These are phyloP conservation scores for Ulvella scutata DNA, from an alignment of 139 green algal genomes.

Conservation along the genomic window DNA sequence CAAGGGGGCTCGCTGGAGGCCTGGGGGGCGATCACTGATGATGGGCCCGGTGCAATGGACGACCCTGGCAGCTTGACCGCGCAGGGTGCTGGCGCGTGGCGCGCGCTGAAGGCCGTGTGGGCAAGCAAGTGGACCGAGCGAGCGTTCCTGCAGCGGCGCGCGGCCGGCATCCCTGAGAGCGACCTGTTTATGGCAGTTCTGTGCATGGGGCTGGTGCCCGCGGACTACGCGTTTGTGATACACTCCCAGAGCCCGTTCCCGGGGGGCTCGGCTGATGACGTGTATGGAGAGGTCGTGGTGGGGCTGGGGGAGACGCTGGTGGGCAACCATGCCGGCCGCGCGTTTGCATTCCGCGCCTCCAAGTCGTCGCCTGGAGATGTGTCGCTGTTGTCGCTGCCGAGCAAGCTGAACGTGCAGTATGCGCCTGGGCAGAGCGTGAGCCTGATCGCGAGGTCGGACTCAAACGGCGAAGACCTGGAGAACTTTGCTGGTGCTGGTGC, in stretches of 20 bases:
- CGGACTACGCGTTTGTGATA: slow-evolving; percentile 82
- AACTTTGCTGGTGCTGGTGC: slow-evolving; percentile 67
- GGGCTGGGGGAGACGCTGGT: slow-evolving; percentile 77
- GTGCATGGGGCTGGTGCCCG: slow-evolving; percentile 43
- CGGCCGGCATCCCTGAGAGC: slow-evolving; percentile 41
- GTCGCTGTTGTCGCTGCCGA: slow-evolving; percentile 30
- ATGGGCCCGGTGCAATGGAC: no score
- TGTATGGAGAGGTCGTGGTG: slow-evolving; percentile 63
- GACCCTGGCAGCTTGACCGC: not conserved
- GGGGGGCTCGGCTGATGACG: slow-evolving; percentile 15
- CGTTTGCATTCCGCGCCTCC: slow-evolving; percentile 34
- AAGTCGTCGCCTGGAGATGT: not conserved
- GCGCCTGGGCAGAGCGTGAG: slow-evolving; percentile 20
- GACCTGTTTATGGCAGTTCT: slow-evolving; percentile 71
- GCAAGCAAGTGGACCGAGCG: slow-evolving; percentile 70
- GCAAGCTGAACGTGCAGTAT: slow-evolving; percentile 46
- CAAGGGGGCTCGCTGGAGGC: slow-evolving; percentile 6
- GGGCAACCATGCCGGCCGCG: slow-evolving; percentile 58
- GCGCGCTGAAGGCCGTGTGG: slow-evolving; percentile 66
- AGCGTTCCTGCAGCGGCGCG: slow-evolving; percentile 46
- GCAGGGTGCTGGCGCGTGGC: slow-evolving; percentile 37
- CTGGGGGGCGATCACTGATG: not conserved
- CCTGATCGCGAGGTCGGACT: slow-evolving; percentile 78
- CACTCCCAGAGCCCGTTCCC: slow-evolving; percentile 77
- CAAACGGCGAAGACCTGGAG: slow-evolving; percentile 85